Base-by-base conservation (phyloP, 2,329 filamentous ascomycete species). In the Aspergillus fijiensis region DNA sequence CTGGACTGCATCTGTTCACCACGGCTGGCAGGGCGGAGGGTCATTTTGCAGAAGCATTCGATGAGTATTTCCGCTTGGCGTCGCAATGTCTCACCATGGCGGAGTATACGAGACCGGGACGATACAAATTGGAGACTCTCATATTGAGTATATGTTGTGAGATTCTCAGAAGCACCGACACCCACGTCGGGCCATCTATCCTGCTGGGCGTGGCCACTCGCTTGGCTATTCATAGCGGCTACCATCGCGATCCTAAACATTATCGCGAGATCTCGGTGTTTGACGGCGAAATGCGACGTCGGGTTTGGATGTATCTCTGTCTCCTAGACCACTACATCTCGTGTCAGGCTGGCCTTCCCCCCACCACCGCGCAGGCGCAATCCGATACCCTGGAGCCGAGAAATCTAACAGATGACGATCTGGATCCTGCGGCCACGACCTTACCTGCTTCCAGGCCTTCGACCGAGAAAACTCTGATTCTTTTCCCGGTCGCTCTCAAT, bases 291-390 rank as follows among this genome's bases (percentile, higher is more conserved):
- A 83, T 79, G 69, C 68, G 77, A 27, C 69, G 77, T 25, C 70
- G 77, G 12, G 62, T 74, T 2, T 79, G 77, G 77, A 67, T 70
- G 11, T 67, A 68, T 54, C 62, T 75, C 16, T 67, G 63, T 12
- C 83, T 87, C 67, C 77, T 87, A 54, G 86, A 89, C 66, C 70
- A 84, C 4, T 74, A 88, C 12, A 80, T 84, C 2, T 81, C 84
- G 1, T 86, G 87, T 67, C 85, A 88, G 66, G 78, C 87, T 62
- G 87, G 87, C 1, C 75, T 89, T 19, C 86, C 87, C 1, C 81
- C 80, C 62, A 84, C 85, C 78, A 79, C 86, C 49, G 76, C 82
- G 51, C 78, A 80, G 25, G 81, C 84, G 57, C 82, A 86, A 58
- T 82, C 80, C 45, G 86, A 89, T 67, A 86, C 84, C 0, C 66